A percentile compares a stretch with the other conserved stretches of the same genome.
These are phyloP conservation scores for Megacollybia platyphylla DNA, from an alignment of 1,284 basidiomycete genomes.

Conservation along the genomic window DNA sequence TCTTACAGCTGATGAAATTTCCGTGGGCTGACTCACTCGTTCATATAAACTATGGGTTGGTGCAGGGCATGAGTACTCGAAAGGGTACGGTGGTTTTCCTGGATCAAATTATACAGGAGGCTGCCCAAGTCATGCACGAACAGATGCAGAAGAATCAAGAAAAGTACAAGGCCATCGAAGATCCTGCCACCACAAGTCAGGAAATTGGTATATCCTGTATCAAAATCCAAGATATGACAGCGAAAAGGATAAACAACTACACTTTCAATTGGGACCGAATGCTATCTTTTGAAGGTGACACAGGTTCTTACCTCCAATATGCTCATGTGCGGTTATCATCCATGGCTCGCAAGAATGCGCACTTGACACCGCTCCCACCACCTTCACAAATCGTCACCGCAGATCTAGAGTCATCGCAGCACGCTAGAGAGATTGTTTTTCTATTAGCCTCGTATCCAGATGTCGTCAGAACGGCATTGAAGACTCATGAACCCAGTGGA, in stretches of 20 bases:
- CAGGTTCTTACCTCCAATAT: conserved; percentile 93
- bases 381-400: conserved; percentile 59
- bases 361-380: conserved; percentile 69
- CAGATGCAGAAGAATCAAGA: conserved; percentile 94
- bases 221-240: conserved; percentile 98
- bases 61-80: conserved; percentile 95
- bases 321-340: conserved; percentile 92
- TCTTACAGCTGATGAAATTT: conserved; percentile 84
- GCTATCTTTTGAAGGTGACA: conserved; percentile 95
- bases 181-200: conserved; percentile 73
- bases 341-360: conserved; percentile 88
- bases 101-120: conserved; percentile 89
- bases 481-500: conserved; percentile 83
- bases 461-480: conserved; percentile 75
- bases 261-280: conserved; percentile 92
- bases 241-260: conserved; percentile 97
- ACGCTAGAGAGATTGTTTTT: conserved; percentile 82
- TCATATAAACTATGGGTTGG: conserved; percentile 89
- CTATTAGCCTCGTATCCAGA: conserved; percentile 87
- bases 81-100: conserved; percentile 96
- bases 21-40: conserved; percentile 75
- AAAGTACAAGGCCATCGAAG: conserved; percentile 84
- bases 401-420: conserved; percentile 54
- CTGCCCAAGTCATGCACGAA: conserved; percentile 87
- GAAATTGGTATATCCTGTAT: conserved; percentile 94